Evolutionary conservation across 352 stramenopile species (phyloP).

Genomic region (Pythium aphanidermatum): DNA sequence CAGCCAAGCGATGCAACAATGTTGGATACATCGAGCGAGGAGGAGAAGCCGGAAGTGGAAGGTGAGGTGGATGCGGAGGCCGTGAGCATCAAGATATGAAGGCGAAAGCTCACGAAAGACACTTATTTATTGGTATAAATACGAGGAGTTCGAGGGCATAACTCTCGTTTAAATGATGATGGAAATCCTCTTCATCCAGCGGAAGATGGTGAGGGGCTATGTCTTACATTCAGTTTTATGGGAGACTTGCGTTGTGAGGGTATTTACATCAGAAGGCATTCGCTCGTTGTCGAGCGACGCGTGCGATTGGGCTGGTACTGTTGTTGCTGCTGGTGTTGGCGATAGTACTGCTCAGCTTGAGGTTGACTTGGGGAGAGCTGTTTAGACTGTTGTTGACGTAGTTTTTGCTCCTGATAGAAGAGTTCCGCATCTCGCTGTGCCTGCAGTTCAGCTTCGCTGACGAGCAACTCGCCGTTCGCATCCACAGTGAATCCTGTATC

Average conservation of each 20-base stretch:
- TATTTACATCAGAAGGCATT: slow-evolving; percentile 49
- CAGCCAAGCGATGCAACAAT: slow-evolving; percentile 24
- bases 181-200: neutral
- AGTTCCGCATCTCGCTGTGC: slow-evolving; percentile 42
- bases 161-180: neutral
- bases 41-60: slow-evolving; percentile 60
- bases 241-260: neutral
- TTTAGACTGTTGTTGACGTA: slow-evolving; percentile 25
- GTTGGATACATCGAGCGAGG: slow-evolving; percentile 27
- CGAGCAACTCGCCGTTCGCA: slow-evolving; percentile 44
- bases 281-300: slow-evolving; percentile 14
- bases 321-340: slow-evolving; percentile 50
- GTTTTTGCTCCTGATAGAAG: slow-evolving; percentile 69
- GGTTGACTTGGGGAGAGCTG: no score
- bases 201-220: no score
- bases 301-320: slow-evolving; percentile 18
- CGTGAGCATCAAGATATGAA: slow-evolving; percentile 62
- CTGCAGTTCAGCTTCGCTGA: slow-evolving; percentile 61
- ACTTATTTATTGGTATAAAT: slow-evolving; percentile 1
- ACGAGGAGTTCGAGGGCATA: neutral
- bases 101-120: neutral
- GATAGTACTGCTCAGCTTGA: slow-evolving; percentile 45
- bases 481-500: slow-evolving; percentile 41
- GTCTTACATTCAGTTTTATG: no score
- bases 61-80: slow-evolving; percentile 35